A percentile compares a stretch with the other conserved stretches of the same genome.
phyloP scores from a whole-genome alignment of 202 grass and related monocot genomes.

The Digitaria exilis region DNA sequence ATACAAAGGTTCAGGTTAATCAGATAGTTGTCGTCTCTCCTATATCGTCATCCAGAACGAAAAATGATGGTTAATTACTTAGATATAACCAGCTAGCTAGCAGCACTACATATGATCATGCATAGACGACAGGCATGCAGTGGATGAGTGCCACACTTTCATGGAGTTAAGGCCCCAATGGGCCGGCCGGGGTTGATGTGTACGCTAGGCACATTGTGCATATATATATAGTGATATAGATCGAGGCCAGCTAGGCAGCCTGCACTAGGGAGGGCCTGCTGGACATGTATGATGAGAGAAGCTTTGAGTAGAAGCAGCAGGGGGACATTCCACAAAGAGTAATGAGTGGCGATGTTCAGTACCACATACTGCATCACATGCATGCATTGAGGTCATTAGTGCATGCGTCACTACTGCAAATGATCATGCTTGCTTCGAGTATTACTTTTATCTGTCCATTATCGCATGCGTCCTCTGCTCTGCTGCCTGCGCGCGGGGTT shows the following conservation, averaged over 20 bases:
- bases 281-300: constrained; percentile 46
- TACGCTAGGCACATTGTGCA: not conserved
- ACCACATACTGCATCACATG: constrained; percentile 9
- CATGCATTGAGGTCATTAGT: constrained; percentile 35
- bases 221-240: not conserved
- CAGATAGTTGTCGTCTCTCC: not conserved
- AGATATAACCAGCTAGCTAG: not conserved
- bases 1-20: not conserved
- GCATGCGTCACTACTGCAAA: constrained; percentile 55
- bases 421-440: constrained; percentile 46
- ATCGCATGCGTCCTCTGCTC: constrained; percentile 33
- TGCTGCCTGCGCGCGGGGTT: not conserved
- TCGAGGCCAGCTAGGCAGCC: not conserved
- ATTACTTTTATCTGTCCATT: constrained; percentile 43
- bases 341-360: constrained; percentile 49
- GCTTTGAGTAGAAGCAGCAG: constrained; percentile 33
- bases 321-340: constrained; percentile 61
- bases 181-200: constrained; percentile 29
- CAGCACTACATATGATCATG: constrained; percentile 38
- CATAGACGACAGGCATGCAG: not conserved
- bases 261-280: constrained; percentile 1
- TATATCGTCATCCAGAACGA: not conserved
- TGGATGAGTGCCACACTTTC: constrained; percentile 5
- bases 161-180: not conserved
- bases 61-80: not conserved